These are phyloP conservation scores for Serpula lacrymans DNA, from an alignment of 768 basidiomycete genomes.

Conservation along the genomic window DNA sequence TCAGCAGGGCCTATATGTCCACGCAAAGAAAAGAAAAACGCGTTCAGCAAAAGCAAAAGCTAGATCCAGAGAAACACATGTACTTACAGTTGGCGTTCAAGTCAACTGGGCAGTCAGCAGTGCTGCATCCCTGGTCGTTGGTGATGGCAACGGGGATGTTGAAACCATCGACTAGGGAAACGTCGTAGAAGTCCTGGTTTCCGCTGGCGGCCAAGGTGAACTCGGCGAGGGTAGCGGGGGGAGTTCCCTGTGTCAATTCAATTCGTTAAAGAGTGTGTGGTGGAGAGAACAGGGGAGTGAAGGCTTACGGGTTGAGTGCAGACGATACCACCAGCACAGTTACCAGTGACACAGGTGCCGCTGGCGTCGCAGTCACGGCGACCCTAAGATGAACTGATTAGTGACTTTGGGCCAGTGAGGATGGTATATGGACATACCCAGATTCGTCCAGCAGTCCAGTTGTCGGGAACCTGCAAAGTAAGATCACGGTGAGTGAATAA, in stretches of 20 bases:
- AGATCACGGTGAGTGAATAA: too few species aligned
- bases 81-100: constrained; percentile 51
- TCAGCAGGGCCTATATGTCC: constrained; percentile 40
- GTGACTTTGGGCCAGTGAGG: background rate
- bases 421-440: constrained; percentile 38
- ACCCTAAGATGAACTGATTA: constrained; percentile 28
- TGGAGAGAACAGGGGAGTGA: background rate
- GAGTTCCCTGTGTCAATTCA: constrained; percentile 41
- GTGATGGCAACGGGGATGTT: constrained; percentile 59
- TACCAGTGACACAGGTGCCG: constrained; percentile 60
- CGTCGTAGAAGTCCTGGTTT: constrained; percentile 54
- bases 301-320: constrained; percentile 40
- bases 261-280: constrained; percentile 1
- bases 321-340: constrained; percentile 65
- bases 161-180: constrained; percentile 64
- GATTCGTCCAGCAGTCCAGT: constrained; percentile 65
- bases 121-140: constrained; percentile 51
- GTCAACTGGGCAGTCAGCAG: constrained; percentile 60
- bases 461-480: constrained; percentile 46
- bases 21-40: background rate
- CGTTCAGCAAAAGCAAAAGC: background rate
- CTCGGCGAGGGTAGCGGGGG: constrained; percentile 68
- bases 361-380: constrained; percentile 63
- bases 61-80: background rate
- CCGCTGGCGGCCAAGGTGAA: constrained; percentile 52